These are phyloP conservation scores for Globisporangium paddicum DNA, from an alignment of 352 stramenopile species.

Conservation along the genomic window DNA sequence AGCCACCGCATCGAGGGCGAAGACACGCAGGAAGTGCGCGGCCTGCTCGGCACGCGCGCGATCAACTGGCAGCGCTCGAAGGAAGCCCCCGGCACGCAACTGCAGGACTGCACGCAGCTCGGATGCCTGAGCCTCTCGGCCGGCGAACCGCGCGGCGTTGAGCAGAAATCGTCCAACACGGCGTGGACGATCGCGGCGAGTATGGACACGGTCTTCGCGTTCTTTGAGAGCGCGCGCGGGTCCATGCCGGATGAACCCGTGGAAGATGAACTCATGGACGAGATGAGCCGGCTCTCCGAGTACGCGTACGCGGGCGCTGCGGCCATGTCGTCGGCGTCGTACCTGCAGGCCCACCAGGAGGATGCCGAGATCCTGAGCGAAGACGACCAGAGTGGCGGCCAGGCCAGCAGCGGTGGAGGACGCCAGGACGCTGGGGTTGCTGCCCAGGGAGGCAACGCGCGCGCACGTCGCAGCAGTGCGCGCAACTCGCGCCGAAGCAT, in stretches of 20 bases:
- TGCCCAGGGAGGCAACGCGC: conserved; percentile 9
- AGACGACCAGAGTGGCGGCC: conserved; percentile 20
- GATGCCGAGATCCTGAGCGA: conserved; percentile 63
- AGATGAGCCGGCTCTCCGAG: conserved; percentile 71
- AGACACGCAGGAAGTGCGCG: conserved; percentile 64
- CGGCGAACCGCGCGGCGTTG: conserved; percentile 50
- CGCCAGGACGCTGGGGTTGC: background rate
- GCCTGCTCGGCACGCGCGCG: conserved; percentile 54
- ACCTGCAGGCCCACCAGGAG: conserved; percentile 61
- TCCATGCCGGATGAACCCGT: conserved; percentile 73
- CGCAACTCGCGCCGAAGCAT: conserved; percentile 59
- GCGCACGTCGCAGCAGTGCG: conserved; percentile 28
- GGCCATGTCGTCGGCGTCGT: conserved; percentile 38
- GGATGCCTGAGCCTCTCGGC: conserved; percentile 74
- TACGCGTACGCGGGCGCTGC: conserved; percentile 63
- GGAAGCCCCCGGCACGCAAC: conserved; percentile 56
- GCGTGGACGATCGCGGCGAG: conserved; percentile 79
- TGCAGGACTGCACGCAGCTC: conserved; percentile 67
- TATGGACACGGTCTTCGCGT: conserved; percentile 83
- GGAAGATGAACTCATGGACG: conserved; percentile 72
- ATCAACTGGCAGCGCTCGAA: conserved; percentile 84
- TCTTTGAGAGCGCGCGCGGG: conserved; percentile 75
- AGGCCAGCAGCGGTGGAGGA: background rate
- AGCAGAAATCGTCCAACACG: conserved; percentile 77
- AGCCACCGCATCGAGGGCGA: conserved; percentile 64